These are phyloP conservation scores for Metarhizium sp. DNA, from an alignment of 2,329 filamentous ascomycete genomes.

Conservation along the genomic window DNA sequence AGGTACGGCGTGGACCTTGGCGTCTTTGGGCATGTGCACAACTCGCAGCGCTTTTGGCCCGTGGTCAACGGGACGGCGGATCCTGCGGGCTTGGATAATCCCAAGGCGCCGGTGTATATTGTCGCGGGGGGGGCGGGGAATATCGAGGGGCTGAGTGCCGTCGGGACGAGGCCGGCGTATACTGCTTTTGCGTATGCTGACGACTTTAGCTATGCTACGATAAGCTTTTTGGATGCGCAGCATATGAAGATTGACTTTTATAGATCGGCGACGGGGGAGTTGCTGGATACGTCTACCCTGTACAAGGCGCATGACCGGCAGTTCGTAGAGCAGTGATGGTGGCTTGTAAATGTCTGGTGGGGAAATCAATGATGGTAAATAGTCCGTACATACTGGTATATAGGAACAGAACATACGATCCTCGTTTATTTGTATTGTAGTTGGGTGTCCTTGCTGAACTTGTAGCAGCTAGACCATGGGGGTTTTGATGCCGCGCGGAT, in stretches of 20 bases:
- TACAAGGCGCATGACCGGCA: slow-evolving; percentile 36
- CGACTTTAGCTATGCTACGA: slow-evolving; percentile 41
- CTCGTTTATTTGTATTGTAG: too few species aligned
- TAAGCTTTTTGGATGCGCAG: slow-evolving; percentile 35
- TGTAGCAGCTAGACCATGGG: too few species aligned
- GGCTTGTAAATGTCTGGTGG: too few species aligned
- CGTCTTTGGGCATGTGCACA: slow-evolving; percentile 50
- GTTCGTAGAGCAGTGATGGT: slow-evolving; percentile 31
- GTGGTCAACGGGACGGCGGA: slow-evolving; percentile 26
- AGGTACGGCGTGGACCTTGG: slow-evolving; percentile 47
- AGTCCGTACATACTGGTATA: not conserved
- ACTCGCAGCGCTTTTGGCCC: slow-evolving; percentile 43
- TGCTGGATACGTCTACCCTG: slow-evolving; percentile 37
- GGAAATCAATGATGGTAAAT: too few species aligned
- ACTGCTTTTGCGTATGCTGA: slow-evolving; percentile 41
- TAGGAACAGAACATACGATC: not conserved
- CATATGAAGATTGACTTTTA: slow-evolving; percentile 42
- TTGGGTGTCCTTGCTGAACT: too few species aligned
- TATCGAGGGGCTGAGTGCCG: slow-evolving; percentile 38
- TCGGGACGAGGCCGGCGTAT: slow-evolving; percentile 31
- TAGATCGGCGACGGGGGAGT: slow-evolving; percentile 34
- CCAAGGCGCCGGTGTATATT: slow-evolving; percentile 22
- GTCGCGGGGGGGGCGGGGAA: slow-evolving; percentile 47
- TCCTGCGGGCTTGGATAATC: slow-evolving; percentile 25
- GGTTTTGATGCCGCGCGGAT: too few species aligned